Conservation (phyloP, 768 basidiomycete species). For the Tubosaeta sp. region DNA sequence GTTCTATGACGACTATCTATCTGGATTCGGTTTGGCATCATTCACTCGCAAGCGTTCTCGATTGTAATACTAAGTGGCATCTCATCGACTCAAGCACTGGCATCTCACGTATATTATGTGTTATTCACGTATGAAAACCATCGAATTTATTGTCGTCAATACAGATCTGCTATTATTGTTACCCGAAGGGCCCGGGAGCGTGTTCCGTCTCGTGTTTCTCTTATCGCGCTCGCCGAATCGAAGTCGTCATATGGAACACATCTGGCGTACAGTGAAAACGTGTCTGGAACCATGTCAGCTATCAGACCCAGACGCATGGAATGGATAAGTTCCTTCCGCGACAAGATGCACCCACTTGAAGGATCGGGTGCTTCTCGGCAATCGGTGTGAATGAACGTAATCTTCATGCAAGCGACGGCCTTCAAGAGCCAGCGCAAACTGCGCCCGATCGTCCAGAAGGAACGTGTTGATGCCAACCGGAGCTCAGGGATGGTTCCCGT, state of each 20-base stretch:
- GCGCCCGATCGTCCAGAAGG: neutral
- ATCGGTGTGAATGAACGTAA: neutral
- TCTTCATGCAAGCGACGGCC: neutral
- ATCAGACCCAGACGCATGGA: neutral
- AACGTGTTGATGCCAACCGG: constrained; percentile 2
- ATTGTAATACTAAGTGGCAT: constrained; percentile 5
- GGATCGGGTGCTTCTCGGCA: neutral
- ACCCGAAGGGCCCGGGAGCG: neutral
- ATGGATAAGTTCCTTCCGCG: constrained; percentile 10
- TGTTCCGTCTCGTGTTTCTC: neutral
- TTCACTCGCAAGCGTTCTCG: constrained; percentile 3
- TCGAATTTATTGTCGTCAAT: neutral
- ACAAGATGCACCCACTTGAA: neutral
- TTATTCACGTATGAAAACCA: constrained; percentile 2
- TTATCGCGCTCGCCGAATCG: constrained; percentile 1
- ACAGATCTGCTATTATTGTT: neutral
- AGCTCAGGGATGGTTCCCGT: neutral
- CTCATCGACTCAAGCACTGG: constrained; percentile 2
- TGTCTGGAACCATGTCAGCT: neutral
- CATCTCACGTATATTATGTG: constrained; percentile 9
- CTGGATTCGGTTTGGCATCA: neutral
- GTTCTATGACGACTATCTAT: neutral
- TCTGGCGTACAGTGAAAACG: neutral
- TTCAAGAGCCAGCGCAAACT: neutral
- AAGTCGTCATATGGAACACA: neutral